These are phyloP conservation scores for Nigrospora oryzae DNA, from an alignment of 2,329 filamentous ascomycete genomes.

Conservation along the genomic window DNA sequence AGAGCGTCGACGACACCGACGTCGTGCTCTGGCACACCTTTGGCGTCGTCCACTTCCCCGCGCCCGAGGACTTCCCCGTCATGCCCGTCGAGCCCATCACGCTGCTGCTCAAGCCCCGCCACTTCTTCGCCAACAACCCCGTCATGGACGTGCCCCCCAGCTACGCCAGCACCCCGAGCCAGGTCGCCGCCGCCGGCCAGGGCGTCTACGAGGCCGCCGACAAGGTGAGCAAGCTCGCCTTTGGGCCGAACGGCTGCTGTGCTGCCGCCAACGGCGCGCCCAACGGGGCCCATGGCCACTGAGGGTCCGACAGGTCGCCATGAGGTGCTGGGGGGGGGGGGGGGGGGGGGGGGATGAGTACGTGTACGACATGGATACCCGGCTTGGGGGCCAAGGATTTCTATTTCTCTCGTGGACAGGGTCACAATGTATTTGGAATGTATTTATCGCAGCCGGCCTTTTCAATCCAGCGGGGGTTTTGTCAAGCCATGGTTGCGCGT, in stretches of 20 bases:
- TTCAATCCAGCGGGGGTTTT: no score
- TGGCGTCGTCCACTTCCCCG: conserved; percentile 80
- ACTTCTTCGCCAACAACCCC: conserved; percentile 78
- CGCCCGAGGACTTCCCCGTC: conserved; percentile 84
- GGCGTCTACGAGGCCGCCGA: conserved; percentile 21
- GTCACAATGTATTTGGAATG: no score
- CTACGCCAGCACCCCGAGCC: conserved; percentile 64
- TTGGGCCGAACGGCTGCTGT: conserved; percentile 7
- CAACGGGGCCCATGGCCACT: neutral
- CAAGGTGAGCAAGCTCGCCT: conserved; percentile 18
- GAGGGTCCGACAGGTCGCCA: no score
- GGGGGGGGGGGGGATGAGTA: no score
- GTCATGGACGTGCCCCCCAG: conserved; percentile 73
- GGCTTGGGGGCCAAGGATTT: no score
- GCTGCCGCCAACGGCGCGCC: neutral
- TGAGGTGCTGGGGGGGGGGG: no score
- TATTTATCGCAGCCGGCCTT: no score
- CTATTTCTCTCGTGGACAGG: no score
- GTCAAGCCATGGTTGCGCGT: no score
- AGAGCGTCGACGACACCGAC: conserved; percentile 70
- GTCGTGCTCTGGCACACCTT: conserved; percentile 93
- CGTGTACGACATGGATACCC: no score
- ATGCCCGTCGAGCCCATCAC: conserved; percentile 87
- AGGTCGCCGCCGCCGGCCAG: conserved; percentile 28
- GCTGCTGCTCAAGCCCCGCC: conserved; percentile 65